Conservation (phyloP, 1,284 basidiomycete genomes). For the Fomitopsis schrenkii region DNA sequence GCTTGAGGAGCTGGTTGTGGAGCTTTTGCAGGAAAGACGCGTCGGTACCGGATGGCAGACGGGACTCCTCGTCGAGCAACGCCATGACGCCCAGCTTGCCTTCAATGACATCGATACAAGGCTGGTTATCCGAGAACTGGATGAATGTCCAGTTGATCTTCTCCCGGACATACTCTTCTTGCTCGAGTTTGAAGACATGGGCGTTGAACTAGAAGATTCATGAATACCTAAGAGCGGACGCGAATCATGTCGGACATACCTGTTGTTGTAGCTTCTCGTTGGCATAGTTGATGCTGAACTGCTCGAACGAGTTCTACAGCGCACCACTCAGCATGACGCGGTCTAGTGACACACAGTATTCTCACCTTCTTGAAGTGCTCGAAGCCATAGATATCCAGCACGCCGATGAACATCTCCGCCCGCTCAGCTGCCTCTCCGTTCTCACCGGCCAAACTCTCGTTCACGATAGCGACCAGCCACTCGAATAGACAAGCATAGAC, state of each 20-base stretch:
- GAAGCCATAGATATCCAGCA: constrained; percentile 95
- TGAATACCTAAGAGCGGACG: not conserved
- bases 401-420: constrained; percentile 98
- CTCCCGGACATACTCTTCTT: constrained; percentile 98
- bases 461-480: constrained; percentile 97
- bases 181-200: constrained; percentile 98
- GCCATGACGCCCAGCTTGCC: constrained; percentile 95
- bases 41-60: constrained; percentile 92
- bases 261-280: constrained; percentile 98
- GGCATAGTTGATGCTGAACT: constrained; percentile 99
- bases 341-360: constrained; percentile 13
- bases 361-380: constrained; percentile 92
- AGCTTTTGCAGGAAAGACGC: constrained; percentile 93
- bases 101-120: constrained; percentile 98
- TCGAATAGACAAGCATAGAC: constrained; percentile 99
- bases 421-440: constrained; percentile 80
- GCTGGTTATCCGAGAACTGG: constrained; percentile 98
- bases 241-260: constrained; percentile 36
- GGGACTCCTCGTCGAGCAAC: constrained; percentile 96
- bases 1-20: constrained; percentile 81
- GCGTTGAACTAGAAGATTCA: constrained; percentile 76
- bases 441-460: constrained; percentile 92
- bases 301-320: constrained; percentile 91
- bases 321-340: constrained; percentile 8
- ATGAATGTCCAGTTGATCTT: constrained; percentile 99